Evolutionary conservation across 805 yeast genomes (phyloP).

Genomic region (Teunomyces lycoperdinae): DNA sequence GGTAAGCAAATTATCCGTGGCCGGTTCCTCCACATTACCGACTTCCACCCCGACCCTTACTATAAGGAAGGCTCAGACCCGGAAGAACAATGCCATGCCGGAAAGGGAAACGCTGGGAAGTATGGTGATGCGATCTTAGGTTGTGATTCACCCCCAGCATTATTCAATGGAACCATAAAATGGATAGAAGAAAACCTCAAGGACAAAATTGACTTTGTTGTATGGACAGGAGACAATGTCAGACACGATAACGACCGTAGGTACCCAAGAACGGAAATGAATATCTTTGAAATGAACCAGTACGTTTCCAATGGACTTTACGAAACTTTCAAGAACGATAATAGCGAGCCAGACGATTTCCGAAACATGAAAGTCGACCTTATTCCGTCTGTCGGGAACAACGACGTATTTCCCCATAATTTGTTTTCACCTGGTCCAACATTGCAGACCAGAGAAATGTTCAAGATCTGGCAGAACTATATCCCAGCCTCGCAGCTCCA

Average conservation of each 20-base stretch:
- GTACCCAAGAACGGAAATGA: constrained; percentile 68
- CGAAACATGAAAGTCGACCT: constrained; percentile 44
- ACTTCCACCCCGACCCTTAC: constrained; percentile 77
- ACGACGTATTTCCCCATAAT: constrained; percentile 88
- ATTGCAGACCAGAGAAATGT: constrained; percentile 77
- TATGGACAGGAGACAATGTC: constrained; percentile 90
- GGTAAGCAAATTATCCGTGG: constrained; percentile 53
- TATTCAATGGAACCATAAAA: constrained; percentile 59
- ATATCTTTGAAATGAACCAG: constrained; percentile 68
- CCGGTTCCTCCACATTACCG: constrained; percentile 81
- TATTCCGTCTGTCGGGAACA: constrained; percentile 78
- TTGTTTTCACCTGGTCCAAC: constrained; percentile 85
- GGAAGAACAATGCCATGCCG: constrained; percentile 55
- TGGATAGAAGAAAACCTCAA: constrained; percentile 65
- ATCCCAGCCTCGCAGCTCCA: constrained; percentile 78
- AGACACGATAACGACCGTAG: constrained; percentile 79
- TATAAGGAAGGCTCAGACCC: constrained; percentile 53
- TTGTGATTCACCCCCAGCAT: constrained; percentile 69
- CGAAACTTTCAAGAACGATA: constrained; percentile 47
- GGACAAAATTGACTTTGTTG: constrained; percentile 78
- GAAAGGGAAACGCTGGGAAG: constrained; percentile 53
- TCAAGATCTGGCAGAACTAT: constrained; percentile 67
- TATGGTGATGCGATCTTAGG: constrained; percentile 76
- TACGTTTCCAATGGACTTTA: constrained; percentile 52
- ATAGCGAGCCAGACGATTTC: constrained; percentile 36